Base-by-base conservation (phyloP, 208 protist species). In the Balamuthia mandrillaris region DNA sequence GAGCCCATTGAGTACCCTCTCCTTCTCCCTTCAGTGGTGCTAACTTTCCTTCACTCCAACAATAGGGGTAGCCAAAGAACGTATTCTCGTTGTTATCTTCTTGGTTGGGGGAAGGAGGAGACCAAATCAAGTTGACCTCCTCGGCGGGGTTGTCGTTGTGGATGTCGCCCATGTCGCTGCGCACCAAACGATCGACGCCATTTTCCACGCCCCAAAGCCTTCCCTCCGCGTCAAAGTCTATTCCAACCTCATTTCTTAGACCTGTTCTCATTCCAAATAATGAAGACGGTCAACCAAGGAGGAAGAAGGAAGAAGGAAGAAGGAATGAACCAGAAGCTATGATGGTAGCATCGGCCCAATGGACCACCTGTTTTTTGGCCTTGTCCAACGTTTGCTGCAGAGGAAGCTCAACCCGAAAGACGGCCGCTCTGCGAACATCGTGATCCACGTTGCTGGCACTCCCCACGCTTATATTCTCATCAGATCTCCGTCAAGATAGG, bases 1-100 rank as follows among this genome's bases (percentile, higher is more conserved):
- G 66, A 10, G 54, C 75, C 75, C 75, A 83, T 31, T 83, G 75
- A 24, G 75, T 83, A 56, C 75, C 75, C 18, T 27, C 7, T 27
- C 5, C 41, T 35, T 31, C 54, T 49, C 49, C 24, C 66, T 39
- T 56, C 75, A 9, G 51, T 83, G 58, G 47, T 51, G 47, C 24
- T 81, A 42, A 2, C 60, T 58, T 1, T 61, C 14, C 54, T 56
- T 83, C 54, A 27, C 75, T 83, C 75, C 75, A 83, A 56, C 75
- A 83, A 35, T 83, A 83, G 24, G 75, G 75, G 27, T 83, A 83
- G 2, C 75, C 75, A 29, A 68, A 83, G 54, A 83, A 83, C 24
- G 45, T 45, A 27, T 45, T 45, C n/a, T n/a, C n/a, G n/a, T n/a
- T n/a, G n/a, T n/a, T n/a, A n/a, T n/a, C n/a, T n/a, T n/a, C n/a